These are phyloP conservation scores for Neopestalotiopsis clavispora DNA, from an alignment of 2,329 filamentous ascomycete genomes.

Conservation along the genomic window DNA sequence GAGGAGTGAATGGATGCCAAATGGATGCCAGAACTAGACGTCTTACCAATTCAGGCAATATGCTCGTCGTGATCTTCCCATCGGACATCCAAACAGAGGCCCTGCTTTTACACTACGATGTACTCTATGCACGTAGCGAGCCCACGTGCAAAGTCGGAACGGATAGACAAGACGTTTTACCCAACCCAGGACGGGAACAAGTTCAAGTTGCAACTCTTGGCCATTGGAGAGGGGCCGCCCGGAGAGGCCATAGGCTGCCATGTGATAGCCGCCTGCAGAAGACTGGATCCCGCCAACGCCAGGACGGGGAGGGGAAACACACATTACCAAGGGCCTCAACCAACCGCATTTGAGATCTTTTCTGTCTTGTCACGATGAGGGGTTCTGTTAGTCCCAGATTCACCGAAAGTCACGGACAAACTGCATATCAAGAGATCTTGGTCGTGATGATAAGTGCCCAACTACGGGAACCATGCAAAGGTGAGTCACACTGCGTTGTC, in stretches of 20 bases:
- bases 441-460: constrained; percentile 6
- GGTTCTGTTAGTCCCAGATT: neutral
- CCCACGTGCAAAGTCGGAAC: constrained; percentile 1
- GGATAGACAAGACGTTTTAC: neutral
- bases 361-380: neutral
- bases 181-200: neutral
- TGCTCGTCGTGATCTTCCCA: neutral
- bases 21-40: neutral
- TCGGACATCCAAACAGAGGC: neutral
- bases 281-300: constrained; percentile 4
- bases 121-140: neutral
- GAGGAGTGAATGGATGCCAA: neutral
- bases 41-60: constrained; percentile 14
- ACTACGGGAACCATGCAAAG: neutral
- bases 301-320: neutral
- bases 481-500: constrained; percentile 17
- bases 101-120: neutral
- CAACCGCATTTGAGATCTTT: neutral
- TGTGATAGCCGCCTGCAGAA: constrained; percentile 11
- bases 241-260: constrained; percentile 2
- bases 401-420: constrained; percentile 10
- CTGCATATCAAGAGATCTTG: neutral
- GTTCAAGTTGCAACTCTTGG: neutral
- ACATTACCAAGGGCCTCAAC: neutral
- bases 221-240: neutral